Conservation (phyloP, 1,139 yeast genomes). For the Pichia sp. region DNA sequence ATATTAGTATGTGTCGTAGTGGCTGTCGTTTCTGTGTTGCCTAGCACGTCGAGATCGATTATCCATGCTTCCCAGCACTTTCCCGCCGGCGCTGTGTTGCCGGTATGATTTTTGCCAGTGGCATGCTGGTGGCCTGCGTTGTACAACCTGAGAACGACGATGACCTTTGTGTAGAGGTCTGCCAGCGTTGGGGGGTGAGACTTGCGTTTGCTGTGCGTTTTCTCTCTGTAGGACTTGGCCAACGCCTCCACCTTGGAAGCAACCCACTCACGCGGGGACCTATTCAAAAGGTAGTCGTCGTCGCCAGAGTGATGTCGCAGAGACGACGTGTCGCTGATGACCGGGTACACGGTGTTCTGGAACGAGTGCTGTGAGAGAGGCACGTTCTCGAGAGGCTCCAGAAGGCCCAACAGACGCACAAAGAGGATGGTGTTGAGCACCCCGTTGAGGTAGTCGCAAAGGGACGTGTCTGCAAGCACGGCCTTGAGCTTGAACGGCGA, state of each 20-base stretch:
- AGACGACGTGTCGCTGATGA: neutral
- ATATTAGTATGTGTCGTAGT: neutral
- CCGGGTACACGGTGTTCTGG: conserved; percentile 28
- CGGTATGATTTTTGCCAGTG: neutral
- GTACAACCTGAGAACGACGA: neutral
- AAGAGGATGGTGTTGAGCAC: conserved; percentile 65
- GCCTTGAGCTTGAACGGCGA: conserved; percentile 1
- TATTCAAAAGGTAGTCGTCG: neutral
- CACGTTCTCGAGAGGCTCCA: conserved; percentile 39
- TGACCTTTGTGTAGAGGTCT: neutral
- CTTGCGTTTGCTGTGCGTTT: neutral
- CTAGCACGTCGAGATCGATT: conserved; percentile 2
- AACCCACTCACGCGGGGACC: neutral
- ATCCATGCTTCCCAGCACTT: conserved; percentile 7
- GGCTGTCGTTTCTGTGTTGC: neutral
- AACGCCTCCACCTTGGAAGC: neutral
- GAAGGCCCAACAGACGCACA: conserved; percentile 64
- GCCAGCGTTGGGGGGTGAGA: neutral
- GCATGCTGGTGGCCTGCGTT: neutral
- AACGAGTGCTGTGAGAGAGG: conserved; percentile 33
- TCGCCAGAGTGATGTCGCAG: neutral
- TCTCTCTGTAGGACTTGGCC: neutral
- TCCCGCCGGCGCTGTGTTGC: neutral
- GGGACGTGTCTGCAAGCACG: neutral
- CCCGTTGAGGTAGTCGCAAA: conserved; percentile 38